phyloP scores from a whole-genome alignment of 163 green algal genomes.

The Trebouxiophyceae sp. region DNA sequence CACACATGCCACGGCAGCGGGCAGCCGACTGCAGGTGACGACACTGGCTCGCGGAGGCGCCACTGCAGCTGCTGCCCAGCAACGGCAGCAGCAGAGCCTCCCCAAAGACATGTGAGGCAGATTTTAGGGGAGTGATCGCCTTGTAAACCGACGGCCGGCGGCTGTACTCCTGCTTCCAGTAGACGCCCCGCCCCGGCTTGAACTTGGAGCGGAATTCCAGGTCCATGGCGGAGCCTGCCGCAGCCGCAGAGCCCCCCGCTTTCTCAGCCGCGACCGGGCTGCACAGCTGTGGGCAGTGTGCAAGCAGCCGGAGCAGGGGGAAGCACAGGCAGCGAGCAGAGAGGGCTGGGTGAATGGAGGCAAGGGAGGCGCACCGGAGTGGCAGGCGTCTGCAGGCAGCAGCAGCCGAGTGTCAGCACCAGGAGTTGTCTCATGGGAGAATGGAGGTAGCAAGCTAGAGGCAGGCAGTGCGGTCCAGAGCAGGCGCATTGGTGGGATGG shows the following conservation, averaged over 20 bases:
- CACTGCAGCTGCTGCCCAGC: too few relatives aligned
- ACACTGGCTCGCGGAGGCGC: not conserved
- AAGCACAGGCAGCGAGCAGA: not conserved
- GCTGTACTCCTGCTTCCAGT: conserved; percentile 8
- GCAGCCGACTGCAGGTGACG: not conserved
- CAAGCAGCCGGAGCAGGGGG: not conserved
- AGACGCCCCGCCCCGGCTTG: not conserved
- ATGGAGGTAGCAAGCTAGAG: not conserved
- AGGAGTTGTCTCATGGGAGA: too few relatives aligned
- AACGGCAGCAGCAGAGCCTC: not conserved
- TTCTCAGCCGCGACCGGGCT: not conserved
- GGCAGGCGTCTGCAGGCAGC: conserved; percentile 74
- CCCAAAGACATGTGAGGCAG: not conserved
- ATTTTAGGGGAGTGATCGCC: not conserved
- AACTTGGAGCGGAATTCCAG: conserved; percentile 2
- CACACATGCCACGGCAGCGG: not conserved
- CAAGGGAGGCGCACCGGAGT: conserved; percentile 46
- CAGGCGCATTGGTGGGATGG: not conserved
- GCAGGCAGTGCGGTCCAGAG: not conserved
- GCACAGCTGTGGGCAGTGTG: not conserved
- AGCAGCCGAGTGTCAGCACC: not conserved
- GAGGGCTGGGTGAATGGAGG: not conserved
- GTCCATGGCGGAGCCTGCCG: conserved; percentile 17
- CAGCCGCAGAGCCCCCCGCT: not conserved
- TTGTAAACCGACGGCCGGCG: conserved; percentile 1